Conservation (phyloP, 768 basidiomycete species). For the Boletellus ananas region DNA sequence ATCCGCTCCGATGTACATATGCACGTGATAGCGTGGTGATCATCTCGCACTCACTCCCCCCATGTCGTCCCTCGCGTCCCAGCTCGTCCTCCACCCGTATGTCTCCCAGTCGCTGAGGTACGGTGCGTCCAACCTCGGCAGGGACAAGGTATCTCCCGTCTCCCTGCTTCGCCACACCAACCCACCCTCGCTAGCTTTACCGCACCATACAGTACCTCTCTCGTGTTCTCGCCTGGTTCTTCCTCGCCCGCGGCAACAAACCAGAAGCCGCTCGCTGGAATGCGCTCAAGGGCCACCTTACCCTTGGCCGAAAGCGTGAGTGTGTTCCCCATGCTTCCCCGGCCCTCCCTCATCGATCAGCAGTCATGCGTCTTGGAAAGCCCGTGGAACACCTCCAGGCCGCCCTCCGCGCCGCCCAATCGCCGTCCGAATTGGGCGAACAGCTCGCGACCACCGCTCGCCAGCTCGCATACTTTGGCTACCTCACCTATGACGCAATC, state of each 20-base stretch:
- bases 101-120: slow-evolving; percentile 75
- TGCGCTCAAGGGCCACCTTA: slow-evolving; percentile 83
- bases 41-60: neutral
- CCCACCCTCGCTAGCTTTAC: slow-evolving; percentile 60
- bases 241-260: slow-evolving; percentile 65
- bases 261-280: slow-evolving; percentile 72
- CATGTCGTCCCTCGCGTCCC: slow-evolving; percentile 51
- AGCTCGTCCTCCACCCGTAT: slow-evolving; percentile 81
- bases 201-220: slow-evolving; percentile 89
- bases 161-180: neutral
- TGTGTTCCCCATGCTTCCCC: neutral
- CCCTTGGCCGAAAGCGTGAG: slow-evolving; percentile 78
- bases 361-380: slow-evolving; percentile 92
- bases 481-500: slow-evolving; percentile 76
- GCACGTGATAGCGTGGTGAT: slow-evolving; percentile 26
- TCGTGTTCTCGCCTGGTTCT: slow-evolving; percentile 83
- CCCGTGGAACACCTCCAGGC: slow-evolving; percentile 92
- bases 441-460: slow-evolving; percentile 75
- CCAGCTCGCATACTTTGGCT: slow-evolving; percentile 87
- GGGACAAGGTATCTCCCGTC: slow-evolving; percentile 71
- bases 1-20: slow-evolving; percentile 4
- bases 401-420: slow-evolving; percentile 66
- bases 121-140: slow-evolving; percentile 74
- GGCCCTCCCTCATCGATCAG: neutral
- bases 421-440: slow-evolving; percentile 56